Percentiles rank a stretch among this genome's conserved stretches.
phyloP scores from a whole-genome alignment of 1,284 basidiomycete species.

The Sporisorium sorghi region DNA sequence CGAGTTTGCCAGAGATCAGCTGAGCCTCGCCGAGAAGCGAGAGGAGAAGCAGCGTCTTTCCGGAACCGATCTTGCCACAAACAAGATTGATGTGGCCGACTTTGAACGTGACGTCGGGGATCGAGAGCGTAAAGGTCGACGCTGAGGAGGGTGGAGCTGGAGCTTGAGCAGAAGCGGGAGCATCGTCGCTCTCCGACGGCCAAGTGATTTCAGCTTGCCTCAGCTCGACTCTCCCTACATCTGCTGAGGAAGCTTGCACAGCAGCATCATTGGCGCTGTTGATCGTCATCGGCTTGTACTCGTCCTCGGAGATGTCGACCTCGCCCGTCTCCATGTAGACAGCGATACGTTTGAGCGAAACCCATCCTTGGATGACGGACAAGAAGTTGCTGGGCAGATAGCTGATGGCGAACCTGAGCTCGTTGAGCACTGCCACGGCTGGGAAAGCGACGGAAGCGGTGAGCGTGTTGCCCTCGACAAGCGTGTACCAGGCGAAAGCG shows the following conservation, averaged over 20 bases:
- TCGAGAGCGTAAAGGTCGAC: conserved; percentile 26
- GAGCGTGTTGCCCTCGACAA: conserved; percentile 35
- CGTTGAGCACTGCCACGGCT: conserved; percentile 40
- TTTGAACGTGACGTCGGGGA: conserved; percentile 23
- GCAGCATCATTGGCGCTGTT: conserved; percentile 7
- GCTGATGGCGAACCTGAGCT: conserved; percentile 40
- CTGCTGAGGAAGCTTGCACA: neutral
- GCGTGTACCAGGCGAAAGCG: conserved; percentile 44
- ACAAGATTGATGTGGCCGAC: conserved; percentile 36
- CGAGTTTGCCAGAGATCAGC: conserved; percentile 37
- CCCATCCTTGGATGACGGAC: conserved; percentile 74
- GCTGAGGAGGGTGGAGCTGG: neutral
- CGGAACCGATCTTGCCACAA: conserved; percentile 65
- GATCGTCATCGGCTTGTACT: conserved; percentile 17
- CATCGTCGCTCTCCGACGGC: conserved; percentile 15
- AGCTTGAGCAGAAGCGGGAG: neutral
- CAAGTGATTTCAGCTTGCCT: conserved; percentile 30
- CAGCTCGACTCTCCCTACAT: conserved; percentile 12
- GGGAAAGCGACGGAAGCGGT: conserved; percentile 47
- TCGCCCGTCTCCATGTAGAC: conserved; percentile 78
- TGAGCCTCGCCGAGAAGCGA: conserved; percentile 64
- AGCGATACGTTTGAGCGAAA: conserved; percentile 82
- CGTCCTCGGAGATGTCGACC: conserved; percentile 76
- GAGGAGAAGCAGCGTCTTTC: conserved; percentile 63
- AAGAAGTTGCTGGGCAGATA: conserved; percentile 40